A percentile compares a stretch with the other conserved stretches of the same genome.
Conservation (phyloP, 164 flowering plant genomes). For the Berberis vulgaris region DNA sequence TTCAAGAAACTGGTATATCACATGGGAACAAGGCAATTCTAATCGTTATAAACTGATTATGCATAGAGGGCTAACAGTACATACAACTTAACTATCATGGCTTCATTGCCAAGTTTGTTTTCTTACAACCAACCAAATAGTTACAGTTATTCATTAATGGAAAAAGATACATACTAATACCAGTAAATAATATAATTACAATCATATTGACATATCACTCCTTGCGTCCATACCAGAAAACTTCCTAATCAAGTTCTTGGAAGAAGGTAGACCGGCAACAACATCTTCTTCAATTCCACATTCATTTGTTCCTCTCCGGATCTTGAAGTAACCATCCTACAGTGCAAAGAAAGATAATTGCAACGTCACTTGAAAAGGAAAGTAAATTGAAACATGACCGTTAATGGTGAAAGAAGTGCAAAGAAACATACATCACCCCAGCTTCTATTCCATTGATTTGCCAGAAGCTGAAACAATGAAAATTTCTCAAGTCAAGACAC, state of each 20-base stretch:
- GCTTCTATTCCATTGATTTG: slow-evolving; percentile 92
- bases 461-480: slow-evolving; percentile 56
- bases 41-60: too few species aligned
- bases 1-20: too few species aligned
- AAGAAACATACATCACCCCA: slow-evolving; percentile 89
- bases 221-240: slow-evolving; percentile 16
- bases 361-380: neutral
- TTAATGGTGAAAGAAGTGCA: neutral
- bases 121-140: too few species aligned
- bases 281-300: slow-evolving; percentile 88
- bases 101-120: too few species aligned
- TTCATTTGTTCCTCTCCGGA: slow-evolving; percentile 82
- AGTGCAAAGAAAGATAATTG: neutral
- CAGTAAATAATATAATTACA: neutral
- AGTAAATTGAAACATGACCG: neutral
- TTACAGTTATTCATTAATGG: too few species aligned
- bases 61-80: too few species aligned
- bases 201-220: slow-evolving; percentile 26
- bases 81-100: too few species aligned
- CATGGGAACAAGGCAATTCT: too few species aligned
- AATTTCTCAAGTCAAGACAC: neutral
- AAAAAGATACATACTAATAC: too few species aligned
- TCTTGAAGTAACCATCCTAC: slow-evolving; percentile 95
- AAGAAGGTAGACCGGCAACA: slow-evolving; percentile 80
- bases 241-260: slow-evolving; percentile 48